phyloP scores from a whole-genome alignment of 192 early-diverging fungal genomes.

The Backusella luteola region DNA sequence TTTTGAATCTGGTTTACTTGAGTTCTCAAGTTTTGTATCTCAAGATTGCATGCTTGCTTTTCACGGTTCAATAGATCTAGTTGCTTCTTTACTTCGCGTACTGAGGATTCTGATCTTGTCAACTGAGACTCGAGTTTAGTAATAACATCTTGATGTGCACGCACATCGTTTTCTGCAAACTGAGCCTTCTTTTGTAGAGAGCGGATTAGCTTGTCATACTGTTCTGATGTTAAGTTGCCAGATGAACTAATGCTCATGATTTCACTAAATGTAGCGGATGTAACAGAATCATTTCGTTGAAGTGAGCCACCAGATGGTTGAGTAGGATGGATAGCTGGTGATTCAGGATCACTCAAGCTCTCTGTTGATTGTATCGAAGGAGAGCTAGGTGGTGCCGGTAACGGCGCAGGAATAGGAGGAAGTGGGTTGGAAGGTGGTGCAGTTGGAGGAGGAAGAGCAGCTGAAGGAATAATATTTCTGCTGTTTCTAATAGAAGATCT shows the following conservation, averaged over 20 bases:
- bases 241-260: not conserved
- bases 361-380: not conserved
- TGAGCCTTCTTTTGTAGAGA: slow-evolving; percentile 30
- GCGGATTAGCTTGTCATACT: slow-evolving; percentile 30
- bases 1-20: slow-evolving; percentile 38
- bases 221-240: slow-evolving; percentile 13
- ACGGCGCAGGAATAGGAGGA: slow-evolving; percentile 28
- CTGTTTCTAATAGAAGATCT: not conserved
- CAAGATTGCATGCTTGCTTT: slow-evolving; percentile 30
- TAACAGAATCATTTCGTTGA: slow-evolving; percentile 18
- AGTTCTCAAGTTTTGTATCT: slow-evolving; percentile 37
- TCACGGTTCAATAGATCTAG: slow-evolving; percentile 34
- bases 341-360: not conserved
- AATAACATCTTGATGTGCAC: slow-evolving; percentile 40
- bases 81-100: slow-evolving; percentile 40
- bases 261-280: slow-evolving; percentile 14
- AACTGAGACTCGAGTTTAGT: slow-evolving; percentile 46
- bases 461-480: not conserved
- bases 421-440: slow-evolving; percentile 31
- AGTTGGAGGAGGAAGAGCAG: slow-evolving; percentile 23
- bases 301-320: not conserved
- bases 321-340: not conserved
- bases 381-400: slow-evolving; percentile 18
- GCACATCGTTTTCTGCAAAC: slow-evolving; percentile 33
- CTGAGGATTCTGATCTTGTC: slow-evolving; percentile 40